A percentile compares a stretch with the other conserved stretches of the same genome.
These are phyloP conservation scores for Plasmodium blacklocki DNA, from an alignment of 169 alveolate genomes.

Conservation along the genomic window DNA sequence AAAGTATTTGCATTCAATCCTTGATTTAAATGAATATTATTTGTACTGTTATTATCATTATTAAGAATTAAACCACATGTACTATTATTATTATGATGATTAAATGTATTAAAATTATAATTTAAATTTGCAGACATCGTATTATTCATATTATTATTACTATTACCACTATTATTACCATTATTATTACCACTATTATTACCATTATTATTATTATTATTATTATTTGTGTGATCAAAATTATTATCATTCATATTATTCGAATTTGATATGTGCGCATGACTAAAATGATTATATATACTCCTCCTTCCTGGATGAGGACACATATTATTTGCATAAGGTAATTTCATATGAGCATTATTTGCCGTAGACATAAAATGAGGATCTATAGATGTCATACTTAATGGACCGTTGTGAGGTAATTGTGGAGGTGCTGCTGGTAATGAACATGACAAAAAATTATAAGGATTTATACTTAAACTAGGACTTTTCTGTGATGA, in stretches of 20 bases:
- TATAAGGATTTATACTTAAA: conserved; percentile 39
- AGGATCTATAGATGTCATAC: conserved; percentile 22
- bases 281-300: conserved; percentile 37
- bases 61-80: neutral
- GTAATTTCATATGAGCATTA: conserved; percentile 40
- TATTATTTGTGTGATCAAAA: conserved; percentile 5
- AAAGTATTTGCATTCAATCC: conserved; percentile 21
- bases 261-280: neutral
- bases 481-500: conserved; percentile 26
- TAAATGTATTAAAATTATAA: conserved; percentile 20
- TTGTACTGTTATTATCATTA: conserved; percentile 28
- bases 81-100: conserved; percentile 8
- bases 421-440: conserved; percentile 39
- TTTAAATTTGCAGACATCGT: conserved; percentile 14
- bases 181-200: conserved; percentile 4
- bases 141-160: conserved; percentile 35
- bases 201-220: neutral
- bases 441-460: conserved; percentile 50
- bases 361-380: conserved; percentile 32
- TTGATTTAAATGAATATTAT: conserved; percentile 16
- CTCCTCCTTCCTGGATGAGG: conserved; percentile 44
- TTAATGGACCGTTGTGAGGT: conserved; percentile 21
- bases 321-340: conserved; percentile 29
- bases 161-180: conserved; percentile 5
- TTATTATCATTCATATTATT: conserved; percentile 22